Evolutionary conservation across 2,329 filamentous ascomycete genomes (phyloP), one percentile per base, ranked within the genome.

Genomic region (Pleoardoris graminearum): DNA sequence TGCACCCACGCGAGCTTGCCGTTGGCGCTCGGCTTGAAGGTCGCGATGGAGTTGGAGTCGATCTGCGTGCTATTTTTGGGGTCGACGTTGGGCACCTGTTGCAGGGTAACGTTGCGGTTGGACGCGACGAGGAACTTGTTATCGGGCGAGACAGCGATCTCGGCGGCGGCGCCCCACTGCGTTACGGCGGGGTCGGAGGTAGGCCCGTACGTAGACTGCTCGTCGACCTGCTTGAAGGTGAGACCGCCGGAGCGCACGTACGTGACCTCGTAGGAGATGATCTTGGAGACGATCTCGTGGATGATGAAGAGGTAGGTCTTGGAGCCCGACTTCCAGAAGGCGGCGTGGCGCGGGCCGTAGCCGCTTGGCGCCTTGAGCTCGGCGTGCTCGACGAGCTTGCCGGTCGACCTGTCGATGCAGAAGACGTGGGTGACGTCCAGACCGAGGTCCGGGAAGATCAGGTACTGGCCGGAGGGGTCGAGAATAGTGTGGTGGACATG

Each of bases 391-490:
- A 82, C 73, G 27, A 79, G 76, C 6, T 73, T 65, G 39, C 78
- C 77, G 2, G 67, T 74, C 1, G 63, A 57, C 1, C 63, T 61
- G 58, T 83, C 72, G 62, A 87, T 77, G 49, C 73, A 65, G 67
- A 82, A 89, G 76, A 83, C 72, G 57, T 82, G 84, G 42, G 89
- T 70, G 6, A 83, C 62, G 61, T 90, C 87, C 0, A 81, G 78
- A 35, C 87, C 84, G 4, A 91, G 77, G 60, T 90, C 87, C 1
- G 86, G 85, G 7, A 85, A 79, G 7, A 89, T 63, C 23, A 89
- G 62, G 68, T 82, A 90, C n/a, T 76, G 63, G 5, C 80, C 82
- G 2, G 83, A 86, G 6, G 86, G 87, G 66, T 90, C 87, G 29
- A 86, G 66, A 46, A 87, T 68, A n/a, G 82, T 80, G 65, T 87